Base-by-base conservation (phyloP, 257 asterid species). In the Echites panduratus region DNA sequence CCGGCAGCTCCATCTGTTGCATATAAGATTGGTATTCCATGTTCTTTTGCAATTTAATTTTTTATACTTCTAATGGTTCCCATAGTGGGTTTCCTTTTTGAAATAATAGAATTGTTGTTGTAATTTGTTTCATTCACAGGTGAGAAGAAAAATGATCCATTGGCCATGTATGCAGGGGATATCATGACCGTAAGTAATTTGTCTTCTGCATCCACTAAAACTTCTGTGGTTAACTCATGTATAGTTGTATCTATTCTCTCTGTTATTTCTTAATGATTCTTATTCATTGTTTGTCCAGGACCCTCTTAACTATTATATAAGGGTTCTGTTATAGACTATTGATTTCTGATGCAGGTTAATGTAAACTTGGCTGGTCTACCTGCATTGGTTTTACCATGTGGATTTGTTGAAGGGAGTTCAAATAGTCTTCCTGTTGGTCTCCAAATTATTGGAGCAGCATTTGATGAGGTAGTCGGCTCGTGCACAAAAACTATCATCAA, bases 121-220 rank as follows among this genome's bases (percentile, higher is more conserved):
- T 24, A 67, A 71, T 40, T 69, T 79, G 66, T 73, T 64, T 64
- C 74, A 74, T 75, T 67, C 79, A 58, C 90, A 95, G 99, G 98
- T 73, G 99, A 95, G 85, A 95, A 95, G 98, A 95, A 92, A 88
- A 83, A 90, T 72, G 99, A 95, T 64, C 98, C 98, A 2, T 82
- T 95, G 88, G 95, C 99, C 81, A 92, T 95, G 99, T 95, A 95
- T 72, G 98, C 97, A 6, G 99, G 99, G 70, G 99, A 95, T 77
- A 90, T 90, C 59, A 95, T 92, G 99, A 95, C 98, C 40, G 99
- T 92, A 83, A 87, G 98, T 84, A 67, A 58, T 48, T 4, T 64
- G 11, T 16, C 63, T 17, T 62, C 11, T 43, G 53, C 57, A 14
- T 43, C 22, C 38, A 44, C 27, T 67, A 66, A n/a, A 1, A 66